Evolutionary conservation across 1,284 basidiomycete species (phyloP), one percentile per base, ranked within the genome.

Genomic region (Peniophora sp.): DNA sequence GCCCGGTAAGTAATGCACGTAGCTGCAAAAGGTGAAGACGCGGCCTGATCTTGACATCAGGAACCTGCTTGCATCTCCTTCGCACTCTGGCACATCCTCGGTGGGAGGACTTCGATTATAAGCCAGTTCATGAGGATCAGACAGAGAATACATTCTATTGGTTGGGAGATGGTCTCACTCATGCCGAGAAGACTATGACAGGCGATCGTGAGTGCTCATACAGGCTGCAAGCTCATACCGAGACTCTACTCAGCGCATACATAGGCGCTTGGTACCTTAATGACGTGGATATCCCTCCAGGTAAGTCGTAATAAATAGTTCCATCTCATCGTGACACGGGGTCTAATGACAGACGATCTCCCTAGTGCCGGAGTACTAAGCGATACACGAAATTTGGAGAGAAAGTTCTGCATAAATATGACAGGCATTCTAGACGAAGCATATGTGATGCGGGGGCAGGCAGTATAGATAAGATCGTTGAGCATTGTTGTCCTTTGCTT

Each of bases 61-160:
- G 79, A 12, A 81, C 80, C 0, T 68, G 69, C 45, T 63, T 81
- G 15, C 80, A 83, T 50, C 75, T 74, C 2, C 64, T 72, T 5
- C 72, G 68, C 34, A 68, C 74, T 0, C 60, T 84, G 12, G 64
- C 67, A 34, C 56, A 79, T 60, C 81, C 81, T 0, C 74, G 81
- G 3, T 85, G 81, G 81, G 83, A 85, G 55, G 83, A 85, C 56
- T 84, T 70, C 57, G 69, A 73, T 24, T 85, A 79, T 55, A 76
- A 81, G 53, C 62, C 52, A 3, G 60, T 75, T 2, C 6, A 32
- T 12, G 27, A 32, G 12, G 73, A 78, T 47, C 65, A 61, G 3
- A 60, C 63, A 14, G 62, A 63, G 51, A 81, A 81, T 55, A 66
- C 75, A 5, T 24, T 45, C 43, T 45, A 45, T 20, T 45, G 43